Conservation (phyloP, 805 yeast genomes). For the Starmera pachycereana region DNA sequence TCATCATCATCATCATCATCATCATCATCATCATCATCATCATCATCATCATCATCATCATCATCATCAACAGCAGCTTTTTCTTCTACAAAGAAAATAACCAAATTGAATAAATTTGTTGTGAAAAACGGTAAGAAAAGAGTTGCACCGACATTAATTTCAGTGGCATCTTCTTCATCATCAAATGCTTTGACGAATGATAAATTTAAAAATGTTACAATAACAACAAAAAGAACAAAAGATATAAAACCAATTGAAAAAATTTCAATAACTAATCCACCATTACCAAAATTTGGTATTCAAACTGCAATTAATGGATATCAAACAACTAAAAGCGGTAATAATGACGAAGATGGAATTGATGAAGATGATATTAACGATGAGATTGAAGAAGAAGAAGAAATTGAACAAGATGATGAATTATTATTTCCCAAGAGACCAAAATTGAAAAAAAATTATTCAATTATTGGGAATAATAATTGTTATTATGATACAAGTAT, state of each 20-base stretch:
- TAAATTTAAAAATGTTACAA: slow-evolving; percentile 9
- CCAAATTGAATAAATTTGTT: slow-evolving; percentile 35
- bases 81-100: not conserved
- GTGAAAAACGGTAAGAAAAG: slow-evolving; percentile 71
- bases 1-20: not conserved
- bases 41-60: slow-evolving; percentile 1
- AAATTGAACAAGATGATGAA: slow-evolving; percentile 27
- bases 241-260: slow-evolving; percentile 5
- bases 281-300: slow-evolving; percentile 53
- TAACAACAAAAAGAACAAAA: slow-evolving; percentile 6
- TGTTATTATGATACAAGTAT: slow-evolving; percentile 7
- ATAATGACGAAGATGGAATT: slow-evolving; percentile 9
- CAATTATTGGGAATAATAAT: slow-evolving; percentile 9
- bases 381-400: slow-evolving; percentile 35
- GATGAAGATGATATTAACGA: slow-evolving; percentile 16
- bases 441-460: slow-evolving; percentile 23
- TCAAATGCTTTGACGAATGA: slow-evolving; percentile 3
- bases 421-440: slow-evolving; percentile 24
- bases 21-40: not conserved
- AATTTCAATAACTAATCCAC: slow-evolving; percentile 35
- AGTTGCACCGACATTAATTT: slow-evolving; percentile 59
- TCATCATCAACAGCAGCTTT: not conserved
- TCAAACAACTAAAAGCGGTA: slow-evolving; percentile 22
- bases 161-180: slow-evolving; percentile 28
- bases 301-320: slow-evolving; percentile 55